Evolutionary conservation across 129 eudicot species (phyloP), one percentile per base, ranked within the genome.

Genomic region (Flaveria robusta): DNA sequence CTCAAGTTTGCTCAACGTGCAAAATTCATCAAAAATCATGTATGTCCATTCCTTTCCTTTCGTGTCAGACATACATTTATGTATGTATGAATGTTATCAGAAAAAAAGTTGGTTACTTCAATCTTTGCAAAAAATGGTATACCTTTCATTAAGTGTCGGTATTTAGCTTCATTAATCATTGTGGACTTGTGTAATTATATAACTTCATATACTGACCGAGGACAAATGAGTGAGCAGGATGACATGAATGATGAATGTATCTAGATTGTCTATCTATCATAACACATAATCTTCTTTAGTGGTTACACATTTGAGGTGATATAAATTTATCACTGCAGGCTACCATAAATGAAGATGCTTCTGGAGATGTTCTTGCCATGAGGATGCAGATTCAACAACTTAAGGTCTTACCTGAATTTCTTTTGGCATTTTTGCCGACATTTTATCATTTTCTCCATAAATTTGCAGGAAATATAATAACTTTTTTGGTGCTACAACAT

Each of bases 1-100:
- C 83, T 95, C 77, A 95, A 95, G 91, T 95, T 95, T 71, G 99
- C 97, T 58, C 99, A 95, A 72, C 99, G 99, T 80, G 99, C 99
- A 65, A 95, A 95, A 70, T 95, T 86, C 82, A 91, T 95, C 46
- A 95, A 95, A 80, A 95, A 95, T 85, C 96, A 95, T 82, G 99
- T 95, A 89, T 79, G 97, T 64, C n/a, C 39, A 20, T 55, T 13
- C 51, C 16, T 43, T 78, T 10, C 8, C 50, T 27, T 58, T 26
- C 7, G 4, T 41, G 70, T 55, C 68, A 49, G 45, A 62, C 37
- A 59, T 59, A n/a, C 10, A 24, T 22, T 59, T 22, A 16, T 59
- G 37, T 55, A 55, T 55, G 66, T 7, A 29, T 29, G 42, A 29
- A 9, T 27, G 22, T 6, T 12, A 24, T 9, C 29, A 13, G 6